Evolutionary conservation across 768 basidiomycete species (phyloP), one percentile per base, ranked within the genome.

Genomic region (Leccinum imitatum): DNA sequence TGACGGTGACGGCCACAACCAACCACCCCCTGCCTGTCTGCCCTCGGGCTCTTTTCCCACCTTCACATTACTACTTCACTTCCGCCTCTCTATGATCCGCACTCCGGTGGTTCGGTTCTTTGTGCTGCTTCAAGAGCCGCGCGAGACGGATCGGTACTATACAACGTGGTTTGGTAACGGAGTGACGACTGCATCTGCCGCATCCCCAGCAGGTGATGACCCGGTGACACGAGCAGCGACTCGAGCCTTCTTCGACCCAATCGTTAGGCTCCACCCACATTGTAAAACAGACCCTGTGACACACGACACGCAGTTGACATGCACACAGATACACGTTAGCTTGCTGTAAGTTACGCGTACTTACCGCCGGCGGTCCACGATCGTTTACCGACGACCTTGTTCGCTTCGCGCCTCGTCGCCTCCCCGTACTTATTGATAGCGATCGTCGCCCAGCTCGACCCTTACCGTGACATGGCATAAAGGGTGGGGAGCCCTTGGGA

Each of bases 61-160:
- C 17, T 41, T 41, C 33, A 23, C 53, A 39, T 5, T 21, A n/a
- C 3, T 21, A 21, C 3, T 54, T 64, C 65, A 67, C 56, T 61
- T 68, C 62, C 67, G 59, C 33, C 27, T 48, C 23, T 66, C 59
- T n/a, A 51, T 59, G 62, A 63, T 66, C 59, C 64, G 65, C 60
- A 35, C 51, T 19, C 44, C 47, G 10, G 33, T 50, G 48, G 44
- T 25, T 63, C 27, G 37, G 7, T 9, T 15, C 15, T 41, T 11
- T 10, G 8, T 21, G 39, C 21, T n/a, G n/a, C 17, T 35, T 35
- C 59, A 10, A 15, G 25, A 13, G 23, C 61, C 61, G 65, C 23
- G 13, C 51, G 15, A 50, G 37, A 56, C 56, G 64, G 64, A 65
- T 63, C 65, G 47, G 21, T 21, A 23, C 14, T 48, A 21, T 48